These are phyloP conservation scores for Kalaharituber pfeilii DNA, from an alignment of 2,329 filamentous ascomycete genomes.

Conservation along the genomic window DNA sequence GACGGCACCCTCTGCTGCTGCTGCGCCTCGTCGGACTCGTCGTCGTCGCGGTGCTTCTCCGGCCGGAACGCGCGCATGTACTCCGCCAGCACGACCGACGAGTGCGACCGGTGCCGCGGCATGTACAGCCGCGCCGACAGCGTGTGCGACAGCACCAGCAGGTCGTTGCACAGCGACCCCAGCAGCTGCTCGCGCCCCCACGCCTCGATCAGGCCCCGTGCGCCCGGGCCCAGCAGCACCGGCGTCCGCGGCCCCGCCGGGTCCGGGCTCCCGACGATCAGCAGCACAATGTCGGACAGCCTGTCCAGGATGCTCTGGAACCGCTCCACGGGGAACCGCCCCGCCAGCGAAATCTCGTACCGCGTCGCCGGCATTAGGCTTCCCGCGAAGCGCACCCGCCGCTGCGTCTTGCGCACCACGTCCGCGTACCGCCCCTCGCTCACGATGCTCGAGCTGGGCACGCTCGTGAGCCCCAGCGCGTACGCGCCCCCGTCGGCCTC, in stretches of 20 bases:
- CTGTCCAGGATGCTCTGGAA: conserved; percentile 18
- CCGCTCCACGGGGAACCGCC: conserved; percentile 17
- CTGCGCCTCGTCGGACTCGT: conserved; percentile 6
- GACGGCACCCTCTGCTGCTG: no score
- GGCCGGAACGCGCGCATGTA: no score
- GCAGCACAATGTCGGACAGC: conserved; percentile 12
- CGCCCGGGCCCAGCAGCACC: neutral
- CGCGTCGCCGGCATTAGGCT: conserved; percentile 16
- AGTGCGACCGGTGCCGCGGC: conserved; percentile 15
- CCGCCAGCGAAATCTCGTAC: conserved; percentile 18
- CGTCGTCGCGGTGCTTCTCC: no score
- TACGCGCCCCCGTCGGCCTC: neutral
- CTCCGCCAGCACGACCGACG: conserved; percentile 13
- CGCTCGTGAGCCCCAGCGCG: neutral
- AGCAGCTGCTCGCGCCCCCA: conserved; percentile 2
- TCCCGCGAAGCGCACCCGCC: conserved; percentile 13
- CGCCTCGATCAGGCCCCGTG: neutral
- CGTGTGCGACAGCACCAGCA: conserved; percentile 19
- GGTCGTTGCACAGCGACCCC: conserved; percentile 17
- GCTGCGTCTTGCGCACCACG: conserved; percentile 11
- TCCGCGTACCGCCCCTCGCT: conserved; percentile 7
- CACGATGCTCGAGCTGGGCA: conserved; percentile 7
- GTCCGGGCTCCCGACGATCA: conserved; percentile 11
- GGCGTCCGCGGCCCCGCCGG: neutral
- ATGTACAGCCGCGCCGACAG: conserved; percentile 18